These are phyloP conservation scores for Solanum pinnatisectum DNA, from an alignment of 257 asterid species.

Conservation along the genomic window DNA sequence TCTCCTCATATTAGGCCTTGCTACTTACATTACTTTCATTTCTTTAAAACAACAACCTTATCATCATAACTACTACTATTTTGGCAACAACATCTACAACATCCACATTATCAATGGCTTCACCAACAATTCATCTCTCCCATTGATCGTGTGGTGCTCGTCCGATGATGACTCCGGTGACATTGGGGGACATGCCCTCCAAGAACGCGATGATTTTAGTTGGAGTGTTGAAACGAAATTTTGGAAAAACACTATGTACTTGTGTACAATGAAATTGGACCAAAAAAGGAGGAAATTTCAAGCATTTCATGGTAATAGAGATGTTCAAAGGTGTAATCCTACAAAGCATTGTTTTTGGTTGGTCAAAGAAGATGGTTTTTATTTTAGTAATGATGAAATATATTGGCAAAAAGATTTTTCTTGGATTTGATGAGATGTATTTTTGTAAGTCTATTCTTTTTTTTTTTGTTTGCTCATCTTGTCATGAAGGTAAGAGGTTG, in stretches of 20 bases:
- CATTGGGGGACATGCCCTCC: constrained; percentile 13
- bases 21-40: constrained; percentile 1
- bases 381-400: constrained; percentile 10
- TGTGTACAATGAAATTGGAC: constrained; percentile 11
- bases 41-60: background rate
- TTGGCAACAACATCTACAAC: background rate
- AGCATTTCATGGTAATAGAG: constrained; percentile 6
- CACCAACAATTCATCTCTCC: constrained; percentile 12
- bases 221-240: constrained; percentile 3
- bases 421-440: background rate
- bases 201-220: constrained; percentile 11
- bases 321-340: background rate
- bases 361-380: constrained; percentile 17
- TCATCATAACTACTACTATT: background rate
- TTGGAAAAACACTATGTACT: background rate
- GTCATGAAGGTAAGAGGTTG: background rate
- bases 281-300: constrained; percentile 4
- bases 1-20: constrained; percentile 1
- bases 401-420: constrained; percentile 7
- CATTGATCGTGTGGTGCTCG: constrained; percentile 5
- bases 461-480: background rate
- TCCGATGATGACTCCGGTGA: background rate
- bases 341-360: constrained; percentile 7
- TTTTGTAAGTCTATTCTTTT: background rate
- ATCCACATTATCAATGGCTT: constrained; percentile 14